Evolutionary conservation across 495 filamentous ascomycete genomes (phyloP).

Genomic region (Aspergillus carlsbadensis): DNA sequence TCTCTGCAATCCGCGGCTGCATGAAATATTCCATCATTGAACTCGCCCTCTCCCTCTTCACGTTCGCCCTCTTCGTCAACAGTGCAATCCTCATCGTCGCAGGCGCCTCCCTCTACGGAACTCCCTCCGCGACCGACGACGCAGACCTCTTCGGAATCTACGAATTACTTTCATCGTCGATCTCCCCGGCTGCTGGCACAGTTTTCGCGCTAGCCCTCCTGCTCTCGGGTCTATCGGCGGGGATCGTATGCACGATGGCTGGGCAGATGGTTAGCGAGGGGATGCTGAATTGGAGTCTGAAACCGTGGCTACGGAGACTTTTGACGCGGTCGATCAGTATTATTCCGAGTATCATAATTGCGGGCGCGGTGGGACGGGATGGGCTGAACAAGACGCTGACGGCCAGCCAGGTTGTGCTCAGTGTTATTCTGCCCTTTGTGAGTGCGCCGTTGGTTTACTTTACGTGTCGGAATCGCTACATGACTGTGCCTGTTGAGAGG

Average conservation of each 20-base stretch:
- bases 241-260: conserved; percentile 81
- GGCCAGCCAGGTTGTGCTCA: conserved; percentile 76
- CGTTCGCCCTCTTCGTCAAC: conserved; percentile 93
- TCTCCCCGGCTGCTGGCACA: conserved; percentile 70
- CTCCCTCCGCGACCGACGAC: conserved; percentile 47
- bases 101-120: conserved; percentile 70
- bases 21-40: conserved; percentile 80
- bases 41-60: conserved; percentile 75
- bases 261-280: conserved; percentile 84
- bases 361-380: conserved; percentile 68
- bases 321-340: conserved; percentile 73
- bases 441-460: conserved; percentile 84
- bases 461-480: conserved; percentile 76
- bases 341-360: conserved; percentile 78
- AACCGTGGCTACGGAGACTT: conserved; percentile 70
- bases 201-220: conserved; percentile 77
- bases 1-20: conserved; percentile 73
- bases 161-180: conserved; percentile 63
- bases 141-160: conserved; percentile 85
- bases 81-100: conserved; percentile 87
- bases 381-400: conserved; percentile 74
- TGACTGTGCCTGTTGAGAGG: conserved; percentile 59
- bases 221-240: conserved; percentile 73
- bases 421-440: conserved; percentile 78
- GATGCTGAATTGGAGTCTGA: conserved; percentile 67